Evolutionary conservation across 495 filamentous ascomycete genomes (phyloP).

Genomic region (Daldinia decipiens): DNA sequence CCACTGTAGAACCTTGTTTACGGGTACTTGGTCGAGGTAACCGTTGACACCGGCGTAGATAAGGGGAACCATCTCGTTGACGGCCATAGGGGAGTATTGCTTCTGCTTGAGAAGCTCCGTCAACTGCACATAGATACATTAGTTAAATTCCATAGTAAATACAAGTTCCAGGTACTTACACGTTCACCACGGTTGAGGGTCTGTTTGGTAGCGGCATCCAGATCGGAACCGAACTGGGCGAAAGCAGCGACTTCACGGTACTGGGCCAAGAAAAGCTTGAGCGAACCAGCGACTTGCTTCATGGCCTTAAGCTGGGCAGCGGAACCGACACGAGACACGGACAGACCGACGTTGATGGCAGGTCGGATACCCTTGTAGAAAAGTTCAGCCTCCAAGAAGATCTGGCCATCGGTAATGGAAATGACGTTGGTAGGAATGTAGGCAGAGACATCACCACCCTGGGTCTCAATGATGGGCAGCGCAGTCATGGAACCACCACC

Average conservation of each 20-base stretch:
- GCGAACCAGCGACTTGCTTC: slow-evolving; percentile 99
- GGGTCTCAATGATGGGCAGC: slow-evolving; percentile 98
- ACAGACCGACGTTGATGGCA: slow-evolving; percentile 99
- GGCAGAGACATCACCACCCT: slow-evolving; percentile 99
- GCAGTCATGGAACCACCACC: slow-evolving; percentile 97
- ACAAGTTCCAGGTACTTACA: slow-evolving; percentile 62
- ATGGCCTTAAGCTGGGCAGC: slow-evolving; percentile 99
- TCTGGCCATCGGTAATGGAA: slow-evolving; percentile 99
- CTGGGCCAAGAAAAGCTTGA: slow-evolving; percentile 99
- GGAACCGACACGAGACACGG: slow-evolving; percentile 99
- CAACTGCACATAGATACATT: slow-evolving; percentile 59
- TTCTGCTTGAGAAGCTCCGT: slow-evolving; percentile 99
- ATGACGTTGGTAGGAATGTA: slow-evolving; percentile 99
- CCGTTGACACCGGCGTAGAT: slow-evolving; percentile 99
- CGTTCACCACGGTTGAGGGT: slow-evolving; percentile 98
- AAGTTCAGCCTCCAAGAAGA: slow-evolving; percentile 98
- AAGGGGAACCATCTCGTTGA: slow-evolving; percentile 99
- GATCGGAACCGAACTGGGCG: slow-evolving; percentile 99
- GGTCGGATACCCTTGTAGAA: slow-evolving; percentile 99
- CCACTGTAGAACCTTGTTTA: slow-evolving; percentile 87
- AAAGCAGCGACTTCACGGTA: slow-evolving; percentile 99
- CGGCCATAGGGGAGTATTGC: slow-evolving; percentile 99
- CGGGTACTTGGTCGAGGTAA: slow-evolving; percentile 85
- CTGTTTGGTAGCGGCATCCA: slow-evolving; percentile 99
- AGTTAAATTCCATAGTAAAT: slow-evolving; percentile 38